phyloP scores from a whole-genome alignment of 306 rosid species.

The Lithocarpus polystachyus region DNA sequence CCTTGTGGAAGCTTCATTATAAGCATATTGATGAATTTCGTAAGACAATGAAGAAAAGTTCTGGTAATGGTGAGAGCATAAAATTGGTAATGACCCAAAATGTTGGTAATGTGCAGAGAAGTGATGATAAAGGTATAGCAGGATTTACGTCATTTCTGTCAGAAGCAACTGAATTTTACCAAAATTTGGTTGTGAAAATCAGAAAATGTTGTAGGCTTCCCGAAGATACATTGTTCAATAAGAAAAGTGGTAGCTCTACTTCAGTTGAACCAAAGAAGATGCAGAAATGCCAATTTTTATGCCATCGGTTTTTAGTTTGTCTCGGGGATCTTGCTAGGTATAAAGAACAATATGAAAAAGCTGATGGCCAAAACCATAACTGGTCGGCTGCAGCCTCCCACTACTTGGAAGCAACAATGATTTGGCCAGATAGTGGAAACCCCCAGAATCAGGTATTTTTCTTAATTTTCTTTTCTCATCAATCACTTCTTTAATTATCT shows the following conservation, averaged over 20 bases:
- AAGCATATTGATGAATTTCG: slow-evolving; percentile 96
- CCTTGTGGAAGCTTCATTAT: slow-evolving; percentile 94
- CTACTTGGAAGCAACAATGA: slow-evolving; percentile 82
- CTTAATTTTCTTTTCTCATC: not conserved
- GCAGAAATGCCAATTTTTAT: slow-evolving; percentile 67
- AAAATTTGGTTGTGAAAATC: slow-evolving; percentile 55
- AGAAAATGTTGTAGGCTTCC: slow-evolving; percentile 53
- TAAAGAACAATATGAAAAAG: slow-evolving; percentile 70
- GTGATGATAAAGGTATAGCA: slow-evolving; percentile 28
- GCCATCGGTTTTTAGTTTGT: slow-evolving; percentile 92
- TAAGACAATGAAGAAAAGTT: slow-evolving; percentile 60
- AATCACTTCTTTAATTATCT: not conserved
- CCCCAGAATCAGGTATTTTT: slow-evolving; percentile 87
- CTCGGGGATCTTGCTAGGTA: slow-evolving; percentile 94
- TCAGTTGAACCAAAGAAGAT: slow-evolving; percentile 46
- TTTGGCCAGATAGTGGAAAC: slow-evolving; percentile 95
- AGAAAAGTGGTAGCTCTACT: slow-evolving; percentile 28
- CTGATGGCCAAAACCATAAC: slow-evolving; percentile 47
- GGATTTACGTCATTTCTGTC: slow-evolving; percentile 67
- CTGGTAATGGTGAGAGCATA: slow-evolving; percentile 36
- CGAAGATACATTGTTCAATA: slow-evolving; percentile 48
- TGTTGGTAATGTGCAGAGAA: slow-evolving; percentile 21
- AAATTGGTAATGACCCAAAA: slow-evolving; percentile 29
- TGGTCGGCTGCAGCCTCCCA: slow-evolving; percentile 92
- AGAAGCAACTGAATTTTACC: slow-evolving; percentile 77